These are phyloP conservation scores for Clitoria ternatea DNA, from an alignment of 306 rosid species.

Conservation along the genomic window DNA sequence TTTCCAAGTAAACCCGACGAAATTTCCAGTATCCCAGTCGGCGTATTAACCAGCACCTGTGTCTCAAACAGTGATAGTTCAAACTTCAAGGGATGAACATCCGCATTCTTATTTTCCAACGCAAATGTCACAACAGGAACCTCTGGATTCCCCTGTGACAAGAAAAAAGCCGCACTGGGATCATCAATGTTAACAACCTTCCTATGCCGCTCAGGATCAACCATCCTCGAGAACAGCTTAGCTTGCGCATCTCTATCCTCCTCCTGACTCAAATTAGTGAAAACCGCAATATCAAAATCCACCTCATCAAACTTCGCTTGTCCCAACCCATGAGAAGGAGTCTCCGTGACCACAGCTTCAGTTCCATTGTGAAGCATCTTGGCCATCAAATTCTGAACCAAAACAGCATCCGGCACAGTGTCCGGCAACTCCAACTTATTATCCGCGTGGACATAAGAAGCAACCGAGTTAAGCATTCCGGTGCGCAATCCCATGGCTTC, in stretches of 20 bases:
- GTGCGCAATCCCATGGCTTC: constrained; percentile 88
- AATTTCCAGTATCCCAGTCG: constrained; percentile 88
- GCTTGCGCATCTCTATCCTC: constrained; percentile 60
- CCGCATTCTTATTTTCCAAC: constrained; percentile 81
- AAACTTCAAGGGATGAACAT: constrained; percentile 79
- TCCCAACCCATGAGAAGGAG: constrained; percentile 54
- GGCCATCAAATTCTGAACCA: constrained; percentile 85
- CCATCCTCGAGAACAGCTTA: constrained; percentile 75
- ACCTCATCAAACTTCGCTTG: constrained; percentile 70
- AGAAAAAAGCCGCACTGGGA: constrained; percentile 59
- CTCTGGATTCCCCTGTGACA: constrained; percentile 65
- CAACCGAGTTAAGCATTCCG: constrained; percentile 79
- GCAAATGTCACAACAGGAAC: constrained; percentile 86
- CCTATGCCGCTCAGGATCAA: constrained; percentile 80
- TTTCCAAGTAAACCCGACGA: constrained; percentile 90
- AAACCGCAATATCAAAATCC: constrained; percentile 87
- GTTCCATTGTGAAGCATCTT: constrained; percentile 95
- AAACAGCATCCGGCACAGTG: constrained; percentile 60
- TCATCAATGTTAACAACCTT: constrained; percentile 92
- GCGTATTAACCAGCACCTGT: constrained; percentile 90
- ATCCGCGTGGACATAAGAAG: constrained; percentile 77
- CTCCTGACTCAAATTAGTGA: constrained; percentile 63
- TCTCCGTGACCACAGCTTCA: constrained; percentile 80
- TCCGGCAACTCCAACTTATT: constrained; percentile 64
- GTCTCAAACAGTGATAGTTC: constrained; percentile 95